Conservation (phyloP, 1,284 basidiomycete genomes). For the Cryptococcus sp. region DNA sequence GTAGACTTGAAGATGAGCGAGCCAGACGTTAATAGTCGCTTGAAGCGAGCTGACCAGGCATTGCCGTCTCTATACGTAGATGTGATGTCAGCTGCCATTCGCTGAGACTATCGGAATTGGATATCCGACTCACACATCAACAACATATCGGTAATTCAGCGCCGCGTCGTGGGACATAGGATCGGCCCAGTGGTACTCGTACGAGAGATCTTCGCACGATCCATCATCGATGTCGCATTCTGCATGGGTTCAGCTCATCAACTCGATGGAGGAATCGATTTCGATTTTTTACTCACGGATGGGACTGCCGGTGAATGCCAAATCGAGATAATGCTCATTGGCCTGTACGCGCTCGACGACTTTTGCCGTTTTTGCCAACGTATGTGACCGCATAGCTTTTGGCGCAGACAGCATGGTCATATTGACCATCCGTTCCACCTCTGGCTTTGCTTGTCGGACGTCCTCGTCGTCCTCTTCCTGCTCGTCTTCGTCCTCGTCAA, state of each 20-base stretch:
- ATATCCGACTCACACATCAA: slow-evolving; percentile 38
- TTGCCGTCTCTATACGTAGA: slow-evolving; percentile 60
- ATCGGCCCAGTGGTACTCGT: slow-evolving; percentile 31
- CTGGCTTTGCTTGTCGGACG: slow-evolving; percentile 49
- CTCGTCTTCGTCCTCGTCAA: background rate
- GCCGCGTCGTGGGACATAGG: slow-evolving; percentile 33
- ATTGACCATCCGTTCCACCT: background rate
- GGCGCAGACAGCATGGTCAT: slow-evolving; percentile 8
- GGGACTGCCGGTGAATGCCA: slow-evolving; percentile 42
- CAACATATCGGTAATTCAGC: slow-evolving; percentile 39
- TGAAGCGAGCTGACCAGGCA: slow-evolving; percentile 68
- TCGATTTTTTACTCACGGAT: slow-evolving; percentile 34
- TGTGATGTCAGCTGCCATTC: background rate
- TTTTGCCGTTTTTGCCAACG: slow-evolving; percentile 46
- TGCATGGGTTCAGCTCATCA: slow-evolving; percentile 7
- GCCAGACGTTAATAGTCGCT: slow-evolving; percentile 44
- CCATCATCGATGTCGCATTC: slow-evolving; percentile 46
- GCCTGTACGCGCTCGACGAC: slow-evolving; percentile 75
- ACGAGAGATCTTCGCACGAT: slow-evolving; percentile 39
- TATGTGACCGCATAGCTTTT: slow-evolving; percentile 4
- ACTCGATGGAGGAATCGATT: background rate
- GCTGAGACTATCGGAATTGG: background rate
- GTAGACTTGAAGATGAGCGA: slow-evolving; percentile 49
- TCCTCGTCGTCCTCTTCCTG: background rate
- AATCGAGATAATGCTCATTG: slow-evolving; percentile 71